Percentiles rank a stretch among this genome's conserved stretches.
Evolutionary conservation across 2,329 filamentous ascomycete species (phyloP).

Genomic region (Xylaria multiplex): DNA sequence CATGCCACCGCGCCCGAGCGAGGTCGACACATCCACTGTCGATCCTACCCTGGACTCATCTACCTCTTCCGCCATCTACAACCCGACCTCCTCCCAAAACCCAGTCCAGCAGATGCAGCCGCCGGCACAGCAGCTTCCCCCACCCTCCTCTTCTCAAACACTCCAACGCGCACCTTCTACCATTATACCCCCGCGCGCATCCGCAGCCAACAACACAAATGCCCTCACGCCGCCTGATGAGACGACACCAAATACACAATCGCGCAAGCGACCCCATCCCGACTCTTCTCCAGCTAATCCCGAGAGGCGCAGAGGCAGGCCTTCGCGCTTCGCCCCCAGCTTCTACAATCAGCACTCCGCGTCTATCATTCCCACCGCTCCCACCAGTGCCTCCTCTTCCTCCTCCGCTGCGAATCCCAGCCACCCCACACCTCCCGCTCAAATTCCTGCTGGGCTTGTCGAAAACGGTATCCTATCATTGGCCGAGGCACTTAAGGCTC

Average conservation of each 20-base stretch:
- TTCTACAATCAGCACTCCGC: constrained; percentile 48
- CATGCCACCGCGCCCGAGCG: constrained; percentile 57
- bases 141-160: constrained; percentile 43
- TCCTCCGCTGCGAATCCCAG: constrained; percentile 5
- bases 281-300: constrained; percentile 38
- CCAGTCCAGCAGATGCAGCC: constrained; percentile 37
- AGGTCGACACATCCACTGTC: constrained; percentile 58
- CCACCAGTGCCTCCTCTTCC: constrained; percentile 24
- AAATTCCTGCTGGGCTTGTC: constrained; percentile 41
- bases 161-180: constrained; percentile 50
- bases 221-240: constrained; percentile 68
- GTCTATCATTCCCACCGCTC: constrained; percentile 28
- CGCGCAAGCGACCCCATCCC: constrained; percentile 45
- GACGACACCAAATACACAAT: constrained; percentile 56
- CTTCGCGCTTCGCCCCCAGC: constrained; percentile 49
- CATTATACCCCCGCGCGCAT: constrained; percentile 53
- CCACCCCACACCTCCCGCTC: constrained; percentile 40
- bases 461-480: constrained; percentile 53
- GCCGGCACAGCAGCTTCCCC: constrained; percentile 37
- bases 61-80: constrained; percentile 30
- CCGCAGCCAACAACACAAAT: constrained; percentile 52
- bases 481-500: constrained; percentile 55
- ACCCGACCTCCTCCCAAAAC: constrained; percentile 40
- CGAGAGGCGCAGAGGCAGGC: constrained; percentile 48
- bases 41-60: constrained; percentile 43